Evolutionary conservation across 2,329 filamentous ascomycete genomes (phyloP).

Genomic region (Ophiocordyceps camponoti-saundersi): DNA sequence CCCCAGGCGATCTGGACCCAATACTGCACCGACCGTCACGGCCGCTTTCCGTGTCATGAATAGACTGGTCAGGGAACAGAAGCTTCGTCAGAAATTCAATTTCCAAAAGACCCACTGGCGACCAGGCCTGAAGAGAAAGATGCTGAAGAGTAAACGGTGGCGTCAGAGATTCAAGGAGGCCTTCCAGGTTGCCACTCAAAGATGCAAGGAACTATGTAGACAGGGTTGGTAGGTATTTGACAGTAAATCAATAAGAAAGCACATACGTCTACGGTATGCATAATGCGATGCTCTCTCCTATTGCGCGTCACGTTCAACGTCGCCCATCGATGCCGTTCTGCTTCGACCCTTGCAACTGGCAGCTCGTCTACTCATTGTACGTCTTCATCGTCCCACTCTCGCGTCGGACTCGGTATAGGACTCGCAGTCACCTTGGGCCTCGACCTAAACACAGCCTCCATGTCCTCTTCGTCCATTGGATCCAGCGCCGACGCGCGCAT

Average conservation of each 20-base stretch:
- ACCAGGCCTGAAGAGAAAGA: slow-evolving; percentile 60
- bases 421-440: slow-evolving; percentile 66
- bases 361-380: slow-evolving; percentile 3
- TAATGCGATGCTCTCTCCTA: no score
- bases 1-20: slow-evolving; percentile 9
- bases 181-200: slow-evolving; percentile 44
- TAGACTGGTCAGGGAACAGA: slow-evolving; percentile 30
- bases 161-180: slow-evolving; percentile 48
- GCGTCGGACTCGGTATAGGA: slow-evolving; percentile 38
- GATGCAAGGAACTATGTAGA: slow-evolving; percentile 52
- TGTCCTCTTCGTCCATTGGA: slow-evolving; percentile 56
- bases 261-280: no score
- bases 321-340: no score
- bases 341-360: neutral
- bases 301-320: no score
- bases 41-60: slow-evolving; percentile 25
- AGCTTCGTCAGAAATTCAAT: slow-evolving; percentile 34
- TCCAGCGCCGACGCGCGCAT: slow-evolving; percentile 44
- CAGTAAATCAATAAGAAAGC: neutral
- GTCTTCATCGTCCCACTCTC: slow-evolving; percentile 10
- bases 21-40: slow-evolving; percentile 21
- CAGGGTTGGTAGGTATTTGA: slow-evolving; percentile 52
- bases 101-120: slow-evolving; percentile 59
- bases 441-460: slow-evolving; percentile 72
- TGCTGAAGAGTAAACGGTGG: slow-evolving; percentile 53